These are phyloP conservation scores for Erodium chrysanthum DNA, from an alignment of 441 rosid species.

Conservation along the genomic window DNA sequence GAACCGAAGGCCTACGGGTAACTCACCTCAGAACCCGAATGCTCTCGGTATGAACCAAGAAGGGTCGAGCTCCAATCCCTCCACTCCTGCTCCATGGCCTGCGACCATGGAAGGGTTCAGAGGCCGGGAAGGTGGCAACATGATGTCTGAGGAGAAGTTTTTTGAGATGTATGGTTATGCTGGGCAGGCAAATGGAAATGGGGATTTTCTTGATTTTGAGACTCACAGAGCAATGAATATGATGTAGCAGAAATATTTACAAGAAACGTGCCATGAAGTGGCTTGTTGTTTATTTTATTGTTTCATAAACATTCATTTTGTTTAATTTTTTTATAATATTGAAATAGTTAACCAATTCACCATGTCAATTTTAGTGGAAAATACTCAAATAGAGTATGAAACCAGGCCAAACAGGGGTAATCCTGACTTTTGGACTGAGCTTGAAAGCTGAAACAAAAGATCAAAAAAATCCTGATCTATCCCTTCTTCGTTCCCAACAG, in stretches of 20 bases:
- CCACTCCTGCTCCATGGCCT: constrained; percentile 52
- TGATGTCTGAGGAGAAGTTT: constrained; percentile 30
- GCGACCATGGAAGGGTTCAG: constrained; percentile 55
- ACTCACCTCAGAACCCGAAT: constrained; percentile 58
- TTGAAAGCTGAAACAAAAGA: too few species aligned
- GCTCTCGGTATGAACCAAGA: constrained; percentile 55
- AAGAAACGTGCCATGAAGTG: constrained; percentile 8
- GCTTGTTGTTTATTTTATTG: constrained; percentile 4
- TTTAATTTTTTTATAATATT: too few species aligned
- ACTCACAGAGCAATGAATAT: constrained; percentile 42
- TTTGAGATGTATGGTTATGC: constrained; percentile 44
- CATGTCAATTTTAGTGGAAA: too few species aligned
- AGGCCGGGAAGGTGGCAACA: constrained; percentile 39
- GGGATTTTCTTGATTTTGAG: constrained; percentile 41
- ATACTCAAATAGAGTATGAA: too few species aligned
- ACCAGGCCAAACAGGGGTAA: too few species aligned
- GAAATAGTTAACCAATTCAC: too few species aligned
- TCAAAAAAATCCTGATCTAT: neutral
- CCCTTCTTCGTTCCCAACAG: neutral
- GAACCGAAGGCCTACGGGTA: constrained; percentile 56
- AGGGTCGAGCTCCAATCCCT: constrained; percentile 50
- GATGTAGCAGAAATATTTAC: constrained; percentile 26
- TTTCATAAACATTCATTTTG: neutral
- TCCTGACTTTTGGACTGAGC: too few species aligned
- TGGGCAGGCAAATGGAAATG: constrained; percentile 28